A percentile compares a stretch with the other conserved stretches of the same genome.
phyloP scores from a whole-genome alignment of 495 filamentous ascomycete genomes.

The Coniosporium apollinis region DNA sequence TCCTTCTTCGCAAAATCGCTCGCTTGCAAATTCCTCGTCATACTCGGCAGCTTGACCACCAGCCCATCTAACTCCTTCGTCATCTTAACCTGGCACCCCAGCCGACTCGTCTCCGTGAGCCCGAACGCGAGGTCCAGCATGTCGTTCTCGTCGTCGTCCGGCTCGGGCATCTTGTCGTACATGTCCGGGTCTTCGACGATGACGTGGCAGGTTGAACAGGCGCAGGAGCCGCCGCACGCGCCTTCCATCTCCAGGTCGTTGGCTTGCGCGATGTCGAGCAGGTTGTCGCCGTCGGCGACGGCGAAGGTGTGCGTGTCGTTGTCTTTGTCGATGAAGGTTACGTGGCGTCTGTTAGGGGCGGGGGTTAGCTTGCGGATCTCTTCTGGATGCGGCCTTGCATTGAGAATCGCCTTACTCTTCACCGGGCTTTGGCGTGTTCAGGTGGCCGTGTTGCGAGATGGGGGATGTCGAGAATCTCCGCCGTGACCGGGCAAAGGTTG shows the following conservation, averaged over 20 bases:
- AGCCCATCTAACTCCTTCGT: slow-evolving; percentile 74
- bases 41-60: slow-evolving; percentile 64
- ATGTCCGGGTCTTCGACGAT: slow-evolving; percentile 69
- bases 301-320: slow-evolving; percentile 53
- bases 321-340: slow-evolving; percentile 96
- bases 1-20: slow-evolving; percentile 61
- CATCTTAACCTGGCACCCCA: slow-evolving; percentile 93
- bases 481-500: slow-evolving; percentile 12
- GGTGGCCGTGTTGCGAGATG: slow-evolving; percentile 50
- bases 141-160: slow-evolving; percentile 95
- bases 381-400: neutral
- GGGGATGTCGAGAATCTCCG: slow-evolving; percentile 52
- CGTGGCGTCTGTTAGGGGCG: slow-evolving; percentile 45
- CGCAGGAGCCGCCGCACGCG: slow-evolving; percentile 88
- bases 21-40: slow-evolving; percentile 92
- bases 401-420: slow-evolving; percentile 91
- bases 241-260: slow-evolving; percentile 98
- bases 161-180: slow-evolving; percentile 78
- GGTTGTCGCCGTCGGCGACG: slow-evolving; percentile 72
- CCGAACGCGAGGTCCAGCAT: slow-evolving; percentile 97
- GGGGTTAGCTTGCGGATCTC: neutral
- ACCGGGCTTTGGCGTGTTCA: slow-evolving; percentile 73
- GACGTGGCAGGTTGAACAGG: slow-evolving; percentile 94
- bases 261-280: slow-evolving; percentile 85
- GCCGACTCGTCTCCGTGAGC: slow-evolving; percentile 83